These are phyloP conservation scores for Solanum aculeatissimum DNA, from an alignment of 305 asterid genomes.

Conservation along the genomic window DNA sequence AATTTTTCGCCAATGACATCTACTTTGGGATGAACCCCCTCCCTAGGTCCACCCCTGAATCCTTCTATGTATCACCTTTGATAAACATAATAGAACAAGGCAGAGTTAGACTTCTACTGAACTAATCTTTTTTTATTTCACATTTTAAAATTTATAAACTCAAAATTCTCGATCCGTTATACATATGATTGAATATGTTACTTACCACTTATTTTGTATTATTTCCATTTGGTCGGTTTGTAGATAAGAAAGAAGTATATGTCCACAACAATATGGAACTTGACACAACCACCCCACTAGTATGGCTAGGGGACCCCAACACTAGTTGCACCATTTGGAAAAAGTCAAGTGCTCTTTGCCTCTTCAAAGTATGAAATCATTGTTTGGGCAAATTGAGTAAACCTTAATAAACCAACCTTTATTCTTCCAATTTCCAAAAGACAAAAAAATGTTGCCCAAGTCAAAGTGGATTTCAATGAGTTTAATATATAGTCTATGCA, in stretches of 20 bases:
- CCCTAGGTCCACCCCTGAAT: too few relatives aligned
- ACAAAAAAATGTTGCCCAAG: not conserved
- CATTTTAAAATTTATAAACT: not conserved
- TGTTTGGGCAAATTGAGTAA: not conserved
- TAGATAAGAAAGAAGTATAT: not conserved
- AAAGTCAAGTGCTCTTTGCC: not conserved
- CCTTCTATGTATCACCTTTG: not conserved
- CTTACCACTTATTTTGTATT: not conserved
- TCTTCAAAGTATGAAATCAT: not conserved
- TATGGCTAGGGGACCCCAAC: not conserved
- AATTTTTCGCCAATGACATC: too few relatives aligned
- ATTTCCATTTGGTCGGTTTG: not conserved
- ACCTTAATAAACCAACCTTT: not conserved
- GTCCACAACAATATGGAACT: not conserved
- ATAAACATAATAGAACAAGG: not conserved
- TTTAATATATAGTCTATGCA: not conserved
- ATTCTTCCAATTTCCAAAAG: not conserved
- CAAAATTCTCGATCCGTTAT: not conserved
- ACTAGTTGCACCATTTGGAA: not conserved
- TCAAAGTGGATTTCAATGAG: not conserved
- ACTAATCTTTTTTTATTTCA: rapidly evolving
- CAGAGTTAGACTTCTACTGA: not conserved
- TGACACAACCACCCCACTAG: not conserved
- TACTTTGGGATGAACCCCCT: too few relatives aligned
- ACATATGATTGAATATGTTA: not conserved